A percentile compares a stretch with the other conserved stretches of the same genome.
Conservation (phyloP, 208 protist species). For the Spongospora subterranea region DNA sequence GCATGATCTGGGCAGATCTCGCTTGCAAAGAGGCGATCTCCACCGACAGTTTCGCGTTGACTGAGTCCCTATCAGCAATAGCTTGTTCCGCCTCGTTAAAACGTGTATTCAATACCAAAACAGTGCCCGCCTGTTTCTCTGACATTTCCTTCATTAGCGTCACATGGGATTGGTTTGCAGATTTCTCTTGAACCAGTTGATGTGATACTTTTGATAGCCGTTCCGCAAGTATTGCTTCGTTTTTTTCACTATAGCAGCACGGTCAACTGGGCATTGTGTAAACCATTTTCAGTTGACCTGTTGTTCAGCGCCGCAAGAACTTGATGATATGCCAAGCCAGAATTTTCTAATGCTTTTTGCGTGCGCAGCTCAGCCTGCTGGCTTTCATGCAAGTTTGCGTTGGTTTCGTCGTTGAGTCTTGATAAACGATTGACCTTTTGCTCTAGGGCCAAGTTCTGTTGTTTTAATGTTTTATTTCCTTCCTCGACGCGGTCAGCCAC, state of each 20-base stretch:
- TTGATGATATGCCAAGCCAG: conserved; percentile 38
- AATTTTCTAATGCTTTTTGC: not conserved
- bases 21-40: not conserved
- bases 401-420: not conserved
- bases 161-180: not conserved
- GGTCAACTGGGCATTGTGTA: not conserved
- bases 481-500: not conserved
- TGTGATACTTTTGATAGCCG: not conserved
- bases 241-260: not conserved
- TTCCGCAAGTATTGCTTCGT: not conserved
- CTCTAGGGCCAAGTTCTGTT: not conserved
- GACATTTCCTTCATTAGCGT: not conserved
- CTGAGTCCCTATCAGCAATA: not conserved
- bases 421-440: not conserved
- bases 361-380: not conserved
- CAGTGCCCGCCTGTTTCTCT: not conserved
- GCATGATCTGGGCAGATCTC: not conserved
- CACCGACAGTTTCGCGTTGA: not conserved
- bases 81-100: not conserved
- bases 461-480: not conserved
- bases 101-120: not conserved
- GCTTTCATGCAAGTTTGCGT: conserved; percentile 8
- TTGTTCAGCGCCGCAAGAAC: conserved; percentile 13
- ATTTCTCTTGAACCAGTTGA: conserved; percentile 12
- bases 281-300: not conserved